Evolutionary conservation across 495 filamentous ascomycete species (phyloP).

Genomic region (Hypoxylon cercidicola): DNA sequence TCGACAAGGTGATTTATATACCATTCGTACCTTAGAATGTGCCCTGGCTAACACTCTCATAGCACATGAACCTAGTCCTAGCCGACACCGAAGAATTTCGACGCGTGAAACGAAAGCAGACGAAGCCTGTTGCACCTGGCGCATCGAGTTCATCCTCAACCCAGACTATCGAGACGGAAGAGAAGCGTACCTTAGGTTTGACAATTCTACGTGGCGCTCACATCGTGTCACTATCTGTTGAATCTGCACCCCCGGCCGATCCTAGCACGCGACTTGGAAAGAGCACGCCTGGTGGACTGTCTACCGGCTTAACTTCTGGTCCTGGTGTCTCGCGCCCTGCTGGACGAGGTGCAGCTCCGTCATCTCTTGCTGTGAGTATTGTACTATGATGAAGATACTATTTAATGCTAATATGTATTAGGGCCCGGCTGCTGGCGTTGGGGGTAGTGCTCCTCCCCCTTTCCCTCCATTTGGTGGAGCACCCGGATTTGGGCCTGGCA

Average conservation of each 20-base stretch:
- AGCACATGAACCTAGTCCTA: conserved; percentile 99
- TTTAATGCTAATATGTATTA: conserved; percentile 48
- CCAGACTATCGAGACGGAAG: conserved; percentile 84
- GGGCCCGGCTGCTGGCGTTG: conserved; percentile 90
- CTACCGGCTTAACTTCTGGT: conserved; percentile 78
- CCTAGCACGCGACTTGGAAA: conserved; percentile 89
- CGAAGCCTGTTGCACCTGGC: conserved; percentile 79
- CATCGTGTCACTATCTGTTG: conserved; percentile 93
- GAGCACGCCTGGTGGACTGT: conserved; percentile 72
- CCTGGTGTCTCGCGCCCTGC: conserved; percentile 92
- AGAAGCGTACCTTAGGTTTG: conserved; percentile 94
- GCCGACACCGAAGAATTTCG: conserved; percentile 99
- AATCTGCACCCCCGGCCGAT: conserved; percentile 95
- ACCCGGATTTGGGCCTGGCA: conserved; percentile 76
- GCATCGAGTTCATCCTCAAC: conserved; percentile 56
- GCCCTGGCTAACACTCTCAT: conserved; percentile 37
- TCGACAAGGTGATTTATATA: conserved; percentile 81
- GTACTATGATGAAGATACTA: conserved; percentile 33
- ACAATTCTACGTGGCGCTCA: conserved; percentile 94
- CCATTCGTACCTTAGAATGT: not conserved
- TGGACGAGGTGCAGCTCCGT: conserved; percentile 83
- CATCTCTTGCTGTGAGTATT: conserved; percentile 73
- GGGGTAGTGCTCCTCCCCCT: conserved; percentile 77
- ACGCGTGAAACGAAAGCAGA: conserved; percentile 87
- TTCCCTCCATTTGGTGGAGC: conserved; percentile 69